Base-by-base conservation (phyloP, 768 basidiomycete genomes). In the Leccinum obscurum region DNA sequence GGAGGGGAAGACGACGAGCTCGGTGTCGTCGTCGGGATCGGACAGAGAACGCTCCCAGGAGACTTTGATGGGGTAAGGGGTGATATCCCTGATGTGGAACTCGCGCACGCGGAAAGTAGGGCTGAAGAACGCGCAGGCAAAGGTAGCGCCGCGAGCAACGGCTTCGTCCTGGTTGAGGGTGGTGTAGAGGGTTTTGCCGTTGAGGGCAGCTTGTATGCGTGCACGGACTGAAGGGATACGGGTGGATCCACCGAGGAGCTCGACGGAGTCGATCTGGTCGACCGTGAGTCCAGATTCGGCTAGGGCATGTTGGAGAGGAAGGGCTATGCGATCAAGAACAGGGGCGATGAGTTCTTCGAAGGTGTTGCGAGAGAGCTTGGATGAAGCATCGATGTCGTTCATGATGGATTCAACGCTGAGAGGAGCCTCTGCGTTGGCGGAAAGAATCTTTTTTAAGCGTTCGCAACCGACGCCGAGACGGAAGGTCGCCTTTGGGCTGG, bases 91-190 rank as follows among this genome's bases (percentile, higher is more conserved):
- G 61, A 94, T 79, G 70, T 85, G 81, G 82, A 99, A 99, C 63
- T 98, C 95, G 65, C 95, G 90, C 35, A 98, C 96, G 64, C 93
- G 91, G 91, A 98, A 99, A 55, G 95, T 88, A 67, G 97, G 97
- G 34, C 95, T 97, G 65, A 97, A 89, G 81, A 93, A 93, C 30
- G 97, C 96, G 72, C 96, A 98, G 39, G 94, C 87, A 75, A 99
- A 97, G 57, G 97, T 98, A 54, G 95, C 92, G 46, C 96, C 97
- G 50, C 96, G 92, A 9, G 93, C 94, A 67, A 95, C 83, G 61
- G 97, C 95, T 79, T 98, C 97, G 66, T 98, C 97, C 78, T 95
- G 93, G 82, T 98, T 99, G 72, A 96, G 87, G 34, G 97, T 98
- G 66, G 89, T 89, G 17, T 85, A 90, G 65, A 98, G 88, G n/a